Base-by-base conservation (phyloP, 148 eudicot genomes). In the Oxyria digyna region DNA sequence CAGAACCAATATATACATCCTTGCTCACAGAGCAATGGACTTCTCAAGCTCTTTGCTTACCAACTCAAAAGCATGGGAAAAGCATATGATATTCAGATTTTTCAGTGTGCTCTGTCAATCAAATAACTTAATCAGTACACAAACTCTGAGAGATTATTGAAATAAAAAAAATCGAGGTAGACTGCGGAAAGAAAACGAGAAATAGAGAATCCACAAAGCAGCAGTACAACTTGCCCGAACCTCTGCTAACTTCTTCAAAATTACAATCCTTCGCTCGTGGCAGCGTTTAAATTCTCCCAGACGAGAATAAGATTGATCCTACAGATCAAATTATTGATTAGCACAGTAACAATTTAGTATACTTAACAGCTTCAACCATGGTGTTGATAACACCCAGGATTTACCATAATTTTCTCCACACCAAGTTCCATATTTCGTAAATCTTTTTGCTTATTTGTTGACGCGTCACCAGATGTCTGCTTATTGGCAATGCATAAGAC, bases 31-130 rank as follows among this genome's bases (percentile, higher is more conserved):
- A n/a, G n/a, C n/a, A n/a, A n/a, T 91, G 42, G 88, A 85, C 78
- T 88, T 91, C 71, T 85, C 84, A 77, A 94, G 87, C 59, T 88
- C 91, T 74, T 87, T 85, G 76, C 79, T 90, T 35, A 85, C 83
- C 76, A 81, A 66, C 69, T 79, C 69, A 78, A 80, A 91, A 49
- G 91, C 85, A 69, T 68, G 73, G 38, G 97, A 82, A 64, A 87
- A 85, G 41, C 87, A 80, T 55, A 94, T 81, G 57, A 79, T 78
- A 67, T 84, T 87, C 75, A 91, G 78, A 78, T 82, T 84, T 81
- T 83, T 94, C 73, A 86, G 63, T 57, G 74, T 76, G 65, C 81
- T 83, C 99, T 94, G 90, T 67, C 73, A 65, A 37, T 54, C 33
- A 76, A 79, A 38, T 32, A 15, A 26, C 18, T 29, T n/a, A 59